Base-by-base conservation (phyloP, 2,329 filamentous ascomycete genomes). In the Ophiobolus disseminans region DNA sequence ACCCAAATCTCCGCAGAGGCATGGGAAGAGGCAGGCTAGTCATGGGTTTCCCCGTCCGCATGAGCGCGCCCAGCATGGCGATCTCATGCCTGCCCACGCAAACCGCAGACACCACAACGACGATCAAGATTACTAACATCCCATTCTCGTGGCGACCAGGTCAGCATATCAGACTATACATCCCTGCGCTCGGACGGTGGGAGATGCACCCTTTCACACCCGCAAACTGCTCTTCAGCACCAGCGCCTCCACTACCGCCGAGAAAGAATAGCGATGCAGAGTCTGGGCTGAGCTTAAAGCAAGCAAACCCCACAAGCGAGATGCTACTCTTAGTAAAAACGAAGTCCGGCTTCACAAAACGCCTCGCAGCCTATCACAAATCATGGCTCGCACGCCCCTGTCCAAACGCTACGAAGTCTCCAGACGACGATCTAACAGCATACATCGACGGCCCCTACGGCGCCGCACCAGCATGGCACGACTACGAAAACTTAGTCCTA, bases 201-300 rank as follows among this genome's bases (percentile, higher is more conserved):
- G 65, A 67, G 34, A 38, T 57, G 3, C 66, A 68, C 30, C 63
- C 66, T 4, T 69, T 68, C 45, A 69, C 65, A 6, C 64, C 66
- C 3, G 62, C 66, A 6, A 66, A 64, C 7, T 68, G 63, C 45
- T 56, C 62, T 2, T 40, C 47, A 3, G 40, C 53, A 14, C 32
- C 37, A 9, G 45, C 52, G 1, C 50, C 57, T 10, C 44, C 40
- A 2, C 35, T 55, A 8, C 57, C 57, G 14, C 55, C 52, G 2
- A 47, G 57, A n/a, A 41, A 41, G 20, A 60, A 65, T 31, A 34
- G 54, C 1, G 62, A 68, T 6, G 36, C 30, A 11, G 42, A 53
- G 8, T 23, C 53, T 5, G 36, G 47, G 0, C 5, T 19, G 3
- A 16, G 38, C 10, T 23, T 40, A 7, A 2, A 31, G 9, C n/a